These are phyloP conservation scores for Candida sithepensis DNA, from an alignment of 805 yeast genomes.

Conservation along the genomic window DNA sequence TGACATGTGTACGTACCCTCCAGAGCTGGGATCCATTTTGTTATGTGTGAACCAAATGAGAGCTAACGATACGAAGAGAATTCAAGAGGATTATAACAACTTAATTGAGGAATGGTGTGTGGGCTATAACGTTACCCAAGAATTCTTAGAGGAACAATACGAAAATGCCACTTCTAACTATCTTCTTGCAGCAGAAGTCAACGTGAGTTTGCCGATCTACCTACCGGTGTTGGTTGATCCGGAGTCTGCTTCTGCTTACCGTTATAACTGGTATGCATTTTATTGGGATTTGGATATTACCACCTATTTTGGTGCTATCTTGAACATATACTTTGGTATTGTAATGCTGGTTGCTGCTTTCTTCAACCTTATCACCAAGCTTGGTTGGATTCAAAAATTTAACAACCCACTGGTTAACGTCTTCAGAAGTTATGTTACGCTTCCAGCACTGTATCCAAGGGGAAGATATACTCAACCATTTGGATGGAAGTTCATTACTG, in stretches of 20 bases:
- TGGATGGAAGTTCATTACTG: conserved; percentile 17
- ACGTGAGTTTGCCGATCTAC: conserved; percentile 7
- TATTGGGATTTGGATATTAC: conserved; percentile 26
- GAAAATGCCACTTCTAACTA: conserved; percentile 27
- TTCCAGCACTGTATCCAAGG: conserved; percentile 35
- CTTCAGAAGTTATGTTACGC: conserved; percentile 32
- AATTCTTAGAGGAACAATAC: conserved; percentile 19
- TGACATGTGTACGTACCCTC: conserved; percentile 15
- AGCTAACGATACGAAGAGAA: background rate
- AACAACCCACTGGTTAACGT: conserved; percentile 32
- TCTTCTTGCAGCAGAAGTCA: background rate
- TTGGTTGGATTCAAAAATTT: conserved; percentile 28
- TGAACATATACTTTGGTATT: conserved; percentile 37
- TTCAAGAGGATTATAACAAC: background rate
- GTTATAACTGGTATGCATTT: conserved; percentile 12
- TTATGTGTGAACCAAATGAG: conserved; percentile 6
- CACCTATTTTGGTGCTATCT: conserved; percentile 32
- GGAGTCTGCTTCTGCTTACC: conserved; percentile 3
- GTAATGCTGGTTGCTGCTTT: conserved; percentile 36
- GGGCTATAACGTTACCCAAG: background rate
- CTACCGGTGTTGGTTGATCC: conserved; percentile 14
- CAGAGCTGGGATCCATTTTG: conserved; percentile 14
- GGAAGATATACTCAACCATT: conserved; percentile 17
- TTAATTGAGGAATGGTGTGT: background rate
- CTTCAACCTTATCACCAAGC: conserved; percentile 29